Base-by-base conservation (phyloP, 2,329 filamentous ascomycete species). In the Ophiosphaerella herpotricha region DNA sequence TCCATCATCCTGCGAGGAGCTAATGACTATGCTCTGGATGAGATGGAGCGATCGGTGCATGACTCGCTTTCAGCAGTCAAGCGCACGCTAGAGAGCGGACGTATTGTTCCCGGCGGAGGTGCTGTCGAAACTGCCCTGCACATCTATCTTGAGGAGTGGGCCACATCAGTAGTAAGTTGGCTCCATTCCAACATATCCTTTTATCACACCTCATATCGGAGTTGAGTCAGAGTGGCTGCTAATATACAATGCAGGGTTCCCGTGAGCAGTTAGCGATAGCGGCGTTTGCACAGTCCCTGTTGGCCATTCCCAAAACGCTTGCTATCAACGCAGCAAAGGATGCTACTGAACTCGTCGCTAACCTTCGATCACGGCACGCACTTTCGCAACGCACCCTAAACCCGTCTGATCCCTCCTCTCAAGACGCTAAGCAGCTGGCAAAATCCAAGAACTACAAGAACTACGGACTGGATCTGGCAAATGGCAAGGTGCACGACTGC, bases 21-120 rank as follows among this genome's bases (percentile, higher is more conserved):
- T 63, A 97, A 99, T 77, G 94, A 99, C 75, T 97, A 89, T 78
- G 90, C 91, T 54, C 85, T 99, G 26, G 94, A 99, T 70, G 94
- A 99, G 82, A 99, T 97, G 93, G 94, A 99, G 82, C 89, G 94
- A 59, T 97, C 94, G 1, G 86, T 99, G 14, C 94, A 99, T 78
- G 94, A 99, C 77, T 96, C 93, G 12, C 82, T 99, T 39, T 97
- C 90, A 61, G 94, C 94, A 39, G 92, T 99, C 58, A 99, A 99
- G 86, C 86, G 94, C 64, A 97, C 94, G 3, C 82, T 99, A 7
- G 94, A 99, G 79, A 96, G 91, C 70, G 94, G 94, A 67, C 92
- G 90, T 77, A 95, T 99, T 60, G 94, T 99, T 34, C 94, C 94
- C 13, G 94, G 94, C 60, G 94, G 94, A 60, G 94, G 93, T 71